These are phyloP conservation scores for Dactylonectria estremocensis DNA, from an alignment of 2,329 filamentous ascomycete genomes.

Conservation along the genomic window DNA sequence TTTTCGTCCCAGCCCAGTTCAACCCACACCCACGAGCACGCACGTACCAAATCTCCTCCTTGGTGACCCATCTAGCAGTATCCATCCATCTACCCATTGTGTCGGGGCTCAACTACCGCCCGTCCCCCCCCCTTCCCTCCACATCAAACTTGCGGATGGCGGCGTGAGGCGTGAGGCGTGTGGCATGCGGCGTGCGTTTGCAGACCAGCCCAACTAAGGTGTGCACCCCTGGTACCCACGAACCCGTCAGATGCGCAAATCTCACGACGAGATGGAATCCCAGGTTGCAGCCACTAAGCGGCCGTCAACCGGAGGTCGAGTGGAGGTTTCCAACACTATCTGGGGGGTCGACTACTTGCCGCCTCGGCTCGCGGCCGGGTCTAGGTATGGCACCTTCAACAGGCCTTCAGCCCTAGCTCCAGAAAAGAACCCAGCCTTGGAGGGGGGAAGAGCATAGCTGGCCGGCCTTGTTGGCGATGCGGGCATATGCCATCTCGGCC, in stretches of 20 bases:
- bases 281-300: slow-evolving; percentile 7
- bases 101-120: slow-evolving; percentile 30
- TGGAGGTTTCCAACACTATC: slow-evolving; percentile 18
- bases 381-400: slow-evolving; percentile 19
- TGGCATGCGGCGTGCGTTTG: slow-evolving; percentile 21
- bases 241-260: slow-evolving; percentile 27
- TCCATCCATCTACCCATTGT: slow-evolving; percentile 16
- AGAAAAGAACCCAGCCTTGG: slow-evolving; percentile 3
- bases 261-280: slow-evolving; percentile 22
- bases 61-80: slow-evolving; percentile 8
- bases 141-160: slow-evolving; percentile 26
- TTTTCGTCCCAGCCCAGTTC: slow-evolving; percentile 11
- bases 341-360: slow-evolving; percentile 6
- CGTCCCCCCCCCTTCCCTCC: slow-evolving; percentile 10
- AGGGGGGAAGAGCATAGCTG: background rate
- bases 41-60: slow-evolving; percentile 12
- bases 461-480: background rate
- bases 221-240: slow-evolving; percentile 28
- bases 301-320: slow-evolving; percentile 10
- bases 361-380: slow-evolving; percentile 12
- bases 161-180: slow-evolving; percentile 17
- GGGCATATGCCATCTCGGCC: slow-evolving; percentile 11
- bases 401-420: slow-evolving; percentile 28
- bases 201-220: slow-evolving; percentile 10
- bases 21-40: slow-evolving; percentile 14